These are phyloP conservation scores for Amanita thiersii DNA, from an alignment of 768 basidiomycete genomes.

Conservation along the genomic window DNA sequence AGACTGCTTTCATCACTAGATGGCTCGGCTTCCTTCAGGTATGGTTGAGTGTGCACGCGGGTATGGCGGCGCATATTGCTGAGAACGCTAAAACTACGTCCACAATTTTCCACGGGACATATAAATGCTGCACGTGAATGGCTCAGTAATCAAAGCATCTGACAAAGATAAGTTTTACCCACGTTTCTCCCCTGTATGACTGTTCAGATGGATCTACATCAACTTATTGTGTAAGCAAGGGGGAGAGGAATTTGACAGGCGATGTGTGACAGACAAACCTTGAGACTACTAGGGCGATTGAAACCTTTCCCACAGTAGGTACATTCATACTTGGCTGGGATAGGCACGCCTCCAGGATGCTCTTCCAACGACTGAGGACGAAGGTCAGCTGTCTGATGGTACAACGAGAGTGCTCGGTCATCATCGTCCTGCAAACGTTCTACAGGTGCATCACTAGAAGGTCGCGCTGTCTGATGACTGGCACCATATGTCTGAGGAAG, in stretches of 20 bases:
- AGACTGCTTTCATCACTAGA: conserved; percentile 41
- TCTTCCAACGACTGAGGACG: conserved; percentile 12
- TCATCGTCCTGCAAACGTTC: conserved; percentile 21
- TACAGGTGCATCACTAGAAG: too few relatives aligned
- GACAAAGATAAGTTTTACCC: conserved; percentile 22
- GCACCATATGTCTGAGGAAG: too few relatives aligned
- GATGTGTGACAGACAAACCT: conserved; percentile 32
- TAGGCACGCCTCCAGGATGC: conserved; percentile 9
- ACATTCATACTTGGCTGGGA: conserved; percentile 62
- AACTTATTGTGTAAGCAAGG: conserved; percentile 8
- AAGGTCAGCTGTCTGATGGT: conserved; percentile 8
- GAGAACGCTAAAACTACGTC: conserved; percentile 77
- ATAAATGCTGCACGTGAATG: conserved; percentile 48
- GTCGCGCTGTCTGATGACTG: too few relatives aligned
- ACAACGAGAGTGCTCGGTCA: conserved; percentile 27
- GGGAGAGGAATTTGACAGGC: conserved; percentile 1
- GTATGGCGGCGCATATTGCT: conserved; percentile 87
- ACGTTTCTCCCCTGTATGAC: conserved; percentile 84
- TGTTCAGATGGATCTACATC: conserved; percentile 71
- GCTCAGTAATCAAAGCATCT: conserved; percentile 10
- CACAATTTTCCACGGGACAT: conserved; percentile 69
- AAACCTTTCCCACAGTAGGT: conserved; percentile 75
- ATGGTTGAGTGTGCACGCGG: conserved; percentile 47
- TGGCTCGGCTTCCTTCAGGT: conserved; percentile 24
- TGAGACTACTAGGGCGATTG: conserved; percentile 76